Evolutionary conservation across 2,329 filamentous ascomycete species (phyloP), one percentile per base, ranked within the genome.

Genomic region (Coniochaeta sp.): DNA sequence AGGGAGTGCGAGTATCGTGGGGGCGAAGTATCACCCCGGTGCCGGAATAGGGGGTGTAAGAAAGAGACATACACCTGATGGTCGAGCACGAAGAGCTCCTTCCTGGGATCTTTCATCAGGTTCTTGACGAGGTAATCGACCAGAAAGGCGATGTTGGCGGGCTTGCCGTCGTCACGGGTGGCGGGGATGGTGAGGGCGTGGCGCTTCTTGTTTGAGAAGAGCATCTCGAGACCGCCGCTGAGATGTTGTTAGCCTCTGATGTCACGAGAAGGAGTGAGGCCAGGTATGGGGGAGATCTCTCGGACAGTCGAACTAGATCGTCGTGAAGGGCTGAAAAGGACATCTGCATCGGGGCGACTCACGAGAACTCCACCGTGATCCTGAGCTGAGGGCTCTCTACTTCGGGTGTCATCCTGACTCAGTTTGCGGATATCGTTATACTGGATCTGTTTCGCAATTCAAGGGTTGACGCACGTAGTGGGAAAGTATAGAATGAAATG

Each of bases 181-280:
- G 78, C 70, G 18, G 92, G 89, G 38, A 97, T 68, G 3, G 76
- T 71, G 45, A 99, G 66, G 20, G 76, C 71, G 66, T 92, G 88
- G 60, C 83, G 86, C 52, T 86, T 82, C 69, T 90, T 76, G 66
- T 96, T 86, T 28, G 85, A 83, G 71, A 99, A 99, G 58, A 99
- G 85, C 73, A 96, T 87, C 72, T 99, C 94, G 16, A 99, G 81
- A 20, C 94, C 94, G 56, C 94, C 94, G 57, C 94, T 91, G 60
- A 45, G 48, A 20, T 46, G 27, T 22, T 40, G 52, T 53, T 52
- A 52, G 53, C 53, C 57, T 24, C n/a, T 32, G n/a, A 22, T 46
- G 7, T 30, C 27, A 30, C 27, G 27, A 30, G 6, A 30, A 7
- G 27, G 27, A 30, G 27, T 51, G 31, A 18, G 5, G n/a, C 31